Percentiles rank a stretch among this genome's conserved stretches.
These are phyloP conservation scores for Tylopilus vinaceipallidus DNA, from an alignment of 768 basidiomycete genomes.

Conservation along the genomic window DNA sequence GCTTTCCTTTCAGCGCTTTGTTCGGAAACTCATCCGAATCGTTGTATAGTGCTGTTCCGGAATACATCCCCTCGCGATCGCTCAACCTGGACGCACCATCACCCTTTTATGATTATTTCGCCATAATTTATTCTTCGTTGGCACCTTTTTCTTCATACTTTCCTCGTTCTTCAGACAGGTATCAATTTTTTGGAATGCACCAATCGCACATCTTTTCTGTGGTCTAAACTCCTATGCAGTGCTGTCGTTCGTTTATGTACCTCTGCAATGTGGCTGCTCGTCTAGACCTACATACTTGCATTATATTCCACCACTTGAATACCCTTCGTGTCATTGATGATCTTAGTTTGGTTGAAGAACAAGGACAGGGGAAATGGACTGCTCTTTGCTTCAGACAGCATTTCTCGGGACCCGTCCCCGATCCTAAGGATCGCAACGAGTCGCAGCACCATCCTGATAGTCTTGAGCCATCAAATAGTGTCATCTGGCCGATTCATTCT, in stretches of 20 bases:
- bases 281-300: background rate
- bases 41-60: background rate
- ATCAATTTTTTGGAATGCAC: background rate
- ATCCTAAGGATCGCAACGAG: too few species aligned
- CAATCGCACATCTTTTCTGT: background rate
- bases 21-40: background rate
- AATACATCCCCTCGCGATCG: conserved; percentile 1
- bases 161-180: background rate
- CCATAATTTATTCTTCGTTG: background rate
- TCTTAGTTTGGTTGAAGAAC: too few species aligned
- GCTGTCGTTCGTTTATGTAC: background rate
- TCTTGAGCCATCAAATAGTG: too few species aligned
- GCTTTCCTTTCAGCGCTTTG: background rate
- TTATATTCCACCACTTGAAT: too few species aligned
- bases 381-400: too few species aligned
- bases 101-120: background rate
- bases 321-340: too few species aligned
- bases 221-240: background rate
- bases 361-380: too few species aligned
- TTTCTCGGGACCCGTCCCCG: too few species aligned
- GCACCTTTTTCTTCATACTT: background rate
- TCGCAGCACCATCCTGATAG: too few species aligned
- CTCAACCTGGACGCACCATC: background rate
- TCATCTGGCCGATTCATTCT: too few species aligned
- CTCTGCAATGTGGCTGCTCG: background rate